phyloP scores from a whole-genome alignment of 768 basidiomycete species.

The Gloeophyllum trabeum region DNA sequence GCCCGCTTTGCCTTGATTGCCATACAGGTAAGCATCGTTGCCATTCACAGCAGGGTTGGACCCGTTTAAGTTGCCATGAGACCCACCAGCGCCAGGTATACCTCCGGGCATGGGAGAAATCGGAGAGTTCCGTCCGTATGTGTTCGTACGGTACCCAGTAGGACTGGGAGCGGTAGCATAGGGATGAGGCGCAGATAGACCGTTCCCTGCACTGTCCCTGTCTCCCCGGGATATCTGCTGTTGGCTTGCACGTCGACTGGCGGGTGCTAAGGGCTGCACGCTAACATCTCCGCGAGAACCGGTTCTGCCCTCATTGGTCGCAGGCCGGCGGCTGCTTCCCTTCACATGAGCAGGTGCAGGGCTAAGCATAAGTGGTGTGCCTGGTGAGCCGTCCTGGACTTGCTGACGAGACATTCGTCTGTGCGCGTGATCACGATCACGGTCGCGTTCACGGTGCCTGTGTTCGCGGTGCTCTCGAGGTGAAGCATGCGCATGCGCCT shows the following conservation, averaged over 20 bases:
- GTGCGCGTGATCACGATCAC: constrained; percentile 33
- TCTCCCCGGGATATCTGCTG: constrained; percentile 31
- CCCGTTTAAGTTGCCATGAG: constrained; percentile 21
- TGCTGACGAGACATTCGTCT: constrained; percentile 42
- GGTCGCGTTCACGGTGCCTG: constrained; percentile 32
- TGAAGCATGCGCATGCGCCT: constrained; percentile 40
- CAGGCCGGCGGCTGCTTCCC: constrained; percentile 35
- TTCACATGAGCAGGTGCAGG: constrained; percentile 62
- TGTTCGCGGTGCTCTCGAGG: constrained; percentile 44
- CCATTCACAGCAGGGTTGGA: constrained; percentile 31
- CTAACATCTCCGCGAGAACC: constrained; percentile 37
- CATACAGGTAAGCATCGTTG: constrained; percentile 63
- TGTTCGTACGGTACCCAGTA: constrained; percentile 39
- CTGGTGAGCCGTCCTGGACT: constrained; percentile 41
- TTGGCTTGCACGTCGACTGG: constrained; percentile 59
- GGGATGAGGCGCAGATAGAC: constrained; percentile 42
- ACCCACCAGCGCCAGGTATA: constrained; percentile 23
- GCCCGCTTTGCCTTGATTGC: constrained; percentile 39
- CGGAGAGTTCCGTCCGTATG: constrained; percentile 40
- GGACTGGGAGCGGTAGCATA: constrained; percentile 58
- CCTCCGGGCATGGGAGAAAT: constrained; percentile 21
- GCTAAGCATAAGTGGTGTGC: constrained; percentile 49
- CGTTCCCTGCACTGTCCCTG: constrained; percentile 30
- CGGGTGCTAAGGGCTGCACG: constrained; percentile 56
- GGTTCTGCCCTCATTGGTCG: constrained; percentile 38